These are phyloP conservation scores for Aquilaria sinensis DNA, from an alignment of 345 rosid species.

Conservation along the genomic window DNA sequence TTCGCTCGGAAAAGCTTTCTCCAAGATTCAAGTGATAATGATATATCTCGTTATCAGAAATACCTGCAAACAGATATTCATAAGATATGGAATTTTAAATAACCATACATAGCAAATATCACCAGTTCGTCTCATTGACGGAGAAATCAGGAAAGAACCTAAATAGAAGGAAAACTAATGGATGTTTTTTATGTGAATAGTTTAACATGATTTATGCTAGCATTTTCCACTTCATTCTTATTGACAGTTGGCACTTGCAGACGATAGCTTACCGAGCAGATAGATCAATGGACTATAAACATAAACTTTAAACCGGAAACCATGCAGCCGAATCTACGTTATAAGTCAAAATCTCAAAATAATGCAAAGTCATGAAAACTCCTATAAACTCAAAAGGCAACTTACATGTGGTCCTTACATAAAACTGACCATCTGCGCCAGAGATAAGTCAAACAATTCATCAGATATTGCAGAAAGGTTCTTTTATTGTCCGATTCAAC, in stretches of 20 bases:
- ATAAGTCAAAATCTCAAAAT: neutral
- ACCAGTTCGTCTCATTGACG: too few relatives aligned
- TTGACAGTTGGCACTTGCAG: neutral
- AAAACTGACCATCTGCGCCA: constrained; percentile 74
- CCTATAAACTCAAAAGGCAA: constrained; percentile 3
- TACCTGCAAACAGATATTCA: constrained; percentile 32
- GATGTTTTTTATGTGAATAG: neutral
- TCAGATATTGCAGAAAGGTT: neutral
- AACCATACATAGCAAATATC: too few relatives aligned
- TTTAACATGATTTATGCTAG: neutral
- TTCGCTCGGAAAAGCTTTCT: constrained; percentile 28
- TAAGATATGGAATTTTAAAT: neutral
- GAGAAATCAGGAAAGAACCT: too few relatives aligned
- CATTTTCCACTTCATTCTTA: neutral
- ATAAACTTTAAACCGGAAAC: neutral
- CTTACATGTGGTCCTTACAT: constrained; percentile 73
- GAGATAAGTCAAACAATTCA: constrained; percentile 12
- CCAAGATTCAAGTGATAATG: constrained; percentile 52
- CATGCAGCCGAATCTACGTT: neutral
- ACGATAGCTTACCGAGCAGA: neutral
- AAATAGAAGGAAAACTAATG: too few relatives aligned
- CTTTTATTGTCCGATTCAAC: neutral
- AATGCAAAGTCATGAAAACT: neutral
- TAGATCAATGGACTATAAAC: neutral
- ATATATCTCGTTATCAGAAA: constrained; percentile 47